Percentiles rank a stretch among this genome's conserved stretches.
Evolutionary conservation across 2,329 filamentous ascomycete species (phyloP).

Genomic region (Chrysoporthe austroafricana): DNA sequence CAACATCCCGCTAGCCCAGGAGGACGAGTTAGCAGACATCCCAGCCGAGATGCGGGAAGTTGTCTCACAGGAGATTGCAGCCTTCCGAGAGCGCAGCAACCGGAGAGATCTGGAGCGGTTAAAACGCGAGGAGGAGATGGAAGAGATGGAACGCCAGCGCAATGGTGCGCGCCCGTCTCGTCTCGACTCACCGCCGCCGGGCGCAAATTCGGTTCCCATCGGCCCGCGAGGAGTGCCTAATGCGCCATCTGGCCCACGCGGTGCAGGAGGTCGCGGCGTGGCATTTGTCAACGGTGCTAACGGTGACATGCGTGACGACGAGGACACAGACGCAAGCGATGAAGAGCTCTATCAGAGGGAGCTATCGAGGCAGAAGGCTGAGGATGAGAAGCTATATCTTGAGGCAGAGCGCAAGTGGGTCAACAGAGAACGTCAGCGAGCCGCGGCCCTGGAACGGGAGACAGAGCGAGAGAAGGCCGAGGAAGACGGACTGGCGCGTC

Average conservation of each 20-base stretch:
- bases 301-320: conserved; percentile 71
- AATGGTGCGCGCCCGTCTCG: conserved; percentile 68
- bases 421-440: conserved; percentile 82
- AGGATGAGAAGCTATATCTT: conserved; percentile 78
- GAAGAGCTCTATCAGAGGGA: conserved; percentile 79
- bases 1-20: conserved; percentile 83
- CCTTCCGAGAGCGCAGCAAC: conserved; percentile 90
- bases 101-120: conserved; percentile 86
- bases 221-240: conserved; percentile 74
- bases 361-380: conserved; percentile 70
- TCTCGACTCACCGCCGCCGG: conserved; percentile 71
- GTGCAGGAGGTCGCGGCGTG: conserved; percentile 62
- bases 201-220: conserved; percentile 75
- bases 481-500: conserved; percentile 64
- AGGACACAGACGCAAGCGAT: conserved; percentile 86
- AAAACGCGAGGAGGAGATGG: conserved; percentile 87
- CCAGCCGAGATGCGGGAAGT: conserved; percentile 95
- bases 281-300: conserved; percentile 83
- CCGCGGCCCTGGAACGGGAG: conserved; percentile 84
- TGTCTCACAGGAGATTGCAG: conserved; percentile 90
- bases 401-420: conserved; percentile 91
- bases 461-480: conserved; percentile 79
- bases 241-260: conserved; percentile 69
- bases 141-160: conserved; percentile 79
- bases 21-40: conserved; percentile 94